These are phyloP conservation scores for Blastomyces emzantsi DNA, from an alignment of 2,329 filamentous ascomycete species.

Conservation along the genomic window DNA sequence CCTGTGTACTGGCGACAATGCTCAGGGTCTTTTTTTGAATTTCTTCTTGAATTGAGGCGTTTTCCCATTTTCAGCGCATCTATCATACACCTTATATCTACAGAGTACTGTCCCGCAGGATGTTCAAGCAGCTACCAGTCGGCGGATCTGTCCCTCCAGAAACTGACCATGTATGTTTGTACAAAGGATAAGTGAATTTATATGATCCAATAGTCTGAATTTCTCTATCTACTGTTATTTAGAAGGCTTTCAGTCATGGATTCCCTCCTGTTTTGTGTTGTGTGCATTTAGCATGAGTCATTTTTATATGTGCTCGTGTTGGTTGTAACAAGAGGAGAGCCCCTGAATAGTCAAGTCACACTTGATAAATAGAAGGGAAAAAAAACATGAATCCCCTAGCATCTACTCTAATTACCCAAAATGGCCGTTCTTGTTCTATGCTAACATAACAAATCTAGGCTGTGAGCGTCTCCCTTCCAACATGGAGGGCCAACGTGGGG, in stretches of 20 bases:
- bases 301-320: background rate
- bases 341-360: background rate
- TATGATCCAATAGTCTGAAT: background rate
- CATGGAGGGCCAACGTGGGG: conserved; percentile 81
- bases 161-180: conserved; percentile 61
- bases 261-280: background rate
- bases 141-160: conserved; percentile 69
- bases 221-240: background rate
- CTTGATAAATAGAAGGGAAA: background rate
- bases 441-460: conserved; percentile 49
- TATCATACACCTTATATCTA: background rate
- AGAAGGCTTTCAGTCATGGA: conserved; percentile 1
- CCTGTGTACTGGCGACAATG: background rate
- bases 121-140: conserved; percentile 33
- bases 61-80: background rate
- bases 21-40: background rate
- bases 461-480: conserved; percentile 90
- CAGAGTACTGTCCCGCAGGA: conserved; percentile 17
- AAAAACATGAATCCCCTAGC: background rate
- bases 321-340: background rate
- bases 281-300: background rate
- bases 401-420: background rate
- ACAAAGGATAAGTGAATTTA: conserved; percentile 5
- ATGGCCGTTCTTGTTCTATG: background rate
- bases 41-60: background rate